Evolutionary conservation across 441 rosid species (phyloP).

Genomic region (Melastoma candidum): DNA sequence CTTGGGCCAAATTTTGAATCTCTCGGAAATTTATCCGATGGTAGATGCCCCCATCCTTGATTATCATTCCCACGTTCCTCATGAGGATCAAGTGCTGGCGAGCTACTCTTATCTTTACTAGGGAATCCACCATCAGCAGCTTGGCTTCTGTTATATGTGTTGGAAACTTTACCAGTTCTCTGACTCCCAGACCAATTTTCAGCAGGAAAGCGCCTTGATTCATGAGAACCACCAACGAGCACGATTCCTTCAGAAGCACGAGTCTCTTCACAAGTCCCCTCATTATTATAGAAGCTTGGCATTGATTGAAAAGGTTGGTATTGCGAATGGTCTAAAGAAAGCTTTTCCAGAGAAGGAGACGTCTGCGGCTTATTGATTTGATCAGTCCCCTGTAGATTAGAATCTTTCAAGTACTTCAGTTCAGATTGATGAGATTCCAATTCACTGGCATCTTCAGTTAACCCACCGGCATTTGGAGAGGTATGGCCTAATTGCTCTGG

Average conservation of each 20-base stretch:
- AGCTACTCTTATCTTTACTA: constrained; percentile 20
- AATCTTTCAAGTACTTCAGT: constrained; percentile 14
- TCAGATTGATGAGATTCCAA: constrained; percentile 23
- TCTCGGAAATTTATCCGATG: constrained; percentile 25
- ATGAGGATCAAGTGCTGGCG: constrained; percentile 12
- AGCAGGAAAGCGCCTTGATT: constrained; percentile 17
- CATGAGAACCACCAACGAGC: constrained; percentile 23
- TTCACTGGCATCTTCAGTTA: constrained; percentile 18
- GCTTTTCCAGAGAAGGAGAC: constrained; percentile 30
- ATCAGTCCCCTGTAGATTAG: constrained; percentile 17
- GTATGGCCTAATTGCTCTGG: constrained; percentile 18
- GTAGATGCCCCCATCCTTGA: constrained; percentile 29
- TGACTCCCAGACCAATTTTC: constrained; percentile 22
- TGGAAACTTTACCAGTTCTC: constrained; percentile 20
- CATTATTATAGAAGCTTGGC: constrained; percentile 6
- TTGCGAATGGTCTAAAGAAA: constrained; percentile 24
- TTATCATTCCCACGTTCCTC: constrained; percentile 20
- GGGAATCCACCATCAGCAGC: constrained; percentile 32
- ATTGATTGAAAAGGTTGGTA: constrained; percentile 18
- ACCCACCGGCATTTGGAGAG: constrained; percentile 14
- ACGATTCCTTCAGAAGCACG: constrained; percentile 21
- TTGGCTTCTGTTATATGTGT: constrained; percentile 21
- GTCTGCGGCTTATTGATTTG: constrained; percentile 21
- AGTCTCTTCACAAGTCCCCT: constrained; percentile 20
- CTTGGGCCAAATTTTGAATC: constrained; percentile 36